Evolutionary conservation across 208 protist genomes (phyloP), one percentile per base, ranked within the genome.

Genomic region (Sergeia podlipaevii): DNA sequence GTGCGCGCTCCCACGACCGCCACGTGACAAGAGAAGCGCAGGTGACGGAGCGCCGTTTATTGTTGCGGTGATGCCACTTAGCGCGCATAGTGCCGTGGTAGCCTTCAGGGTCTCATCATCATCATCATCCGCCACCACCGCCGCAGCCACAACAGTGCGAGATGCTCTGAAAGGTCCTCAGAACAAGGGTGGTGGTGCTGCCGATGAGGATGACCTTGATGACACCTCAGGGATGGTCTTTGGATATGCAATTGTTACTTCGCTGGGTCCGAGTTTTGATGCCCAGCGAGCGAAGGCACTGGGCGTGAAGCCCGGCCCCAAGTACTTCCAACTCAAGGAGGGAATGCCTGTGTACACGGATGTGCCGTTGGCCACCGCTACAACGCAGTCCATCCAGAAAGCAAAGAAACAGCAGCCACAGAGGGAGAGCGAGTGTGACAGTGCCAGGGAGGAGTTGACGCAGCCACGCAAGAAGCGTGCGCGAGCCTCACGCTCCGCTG

Each of bases 241-340:
- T 17, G 56, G 79, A 21, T 94, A 94, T 51, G 77, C 65, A 2
- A 55, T 94, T 39, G 43, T 94, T 2, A 57, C 79, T 24, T 62
- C 83, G 4, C 83, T 80, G 0, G 30, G 44, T 5, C 29, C 72
- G 0, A 51, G 39, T 45, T 91, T 92, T 57, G 81, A 89, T 52
- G 64, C 54, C 1, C 50, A 56, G 15, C 54, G 52, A 36, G 88
- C 88, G 4, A 71, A 77, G 32, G 62, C 64, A 33, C 47, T 88
- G 15, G 84, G 84, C 13, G 77, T 91, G 11, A 65, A 54, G 21
- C 70, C 76, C 0, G 88, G 88, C 1, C 82, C 81, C 5, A 73
- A 87, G 61, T 91, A 79, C 49, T 76, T 66, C 0, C 64, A 71
- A 18, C 69, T 95, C 3, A 91, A 95, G 59, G 65, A 71, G 11